A percentile compares a stretch with the other conserved stretches of the same genome.
Evolutionary conservation across 2,329 filamentous ascomycete genomes (phyloP).

Genomic region (Rosellinia necatrix): DNA sequence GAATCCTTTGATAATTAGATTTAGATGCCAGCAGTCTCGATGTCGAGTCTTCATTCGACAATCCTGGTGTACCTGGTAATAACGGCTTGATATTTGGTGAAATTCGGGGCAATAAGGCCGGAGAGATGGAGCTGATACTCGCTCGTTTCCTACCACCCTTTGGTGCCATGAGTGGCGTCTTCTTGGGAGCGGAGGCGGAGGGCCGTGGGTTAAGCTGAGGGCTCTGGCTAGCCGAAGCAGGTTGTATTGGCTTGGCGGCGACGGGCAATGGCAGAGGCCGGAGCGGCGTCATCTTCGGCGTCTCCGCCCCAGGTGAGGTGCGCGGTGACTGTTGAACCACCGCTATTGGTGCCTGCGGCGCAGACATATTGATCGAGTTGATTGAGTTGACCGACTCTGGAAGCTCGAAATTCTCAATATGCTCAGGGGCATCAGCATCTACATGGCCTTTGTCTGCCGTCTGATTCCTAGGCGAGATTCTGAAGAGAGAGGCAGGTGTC

Average conservation of each 20-base stretch:
- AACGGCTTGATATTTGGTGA: constrained; percentile 94
- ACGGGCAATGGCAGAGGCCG: constrained; percentile 56
- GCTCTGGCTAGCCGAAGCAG: constrained; percentile 65
- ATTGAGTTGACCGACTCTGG: constrained; percentile 76
- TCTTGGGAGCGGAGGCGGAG: constrained; percentile 50
- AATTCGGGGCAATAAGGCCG: constrained; percentile 84
- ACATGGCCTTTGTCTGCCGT: constrained; percentile 48
- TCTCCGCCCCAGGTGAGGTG: constrained; percentile 44
- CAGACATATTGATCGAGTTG: constrained; percentile 61
- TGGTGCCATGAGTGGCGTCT: constrained; percentile 60
- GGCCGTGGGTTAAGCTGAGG: constrained; percentile 64
- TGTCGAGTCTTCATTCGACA: constrained; percentile 62
- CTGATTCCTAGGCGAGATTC: constrained; percentile 62
- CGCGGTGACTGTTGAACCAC: constrained; percentile 56
- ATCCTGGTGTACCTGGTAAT: constrained; percentile 64
- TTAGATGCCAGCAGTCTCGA: constrained; percentile 86
- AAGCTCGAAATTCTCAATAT: constrained; percentile 65
- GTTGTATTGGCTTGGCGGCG: constrained; percentile 47
- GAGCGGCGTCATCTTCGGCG: constrained; percentile 56
- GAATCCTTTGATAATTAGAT: constrained; percentile 96
- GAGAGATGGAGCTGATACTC: constrained; percentile 76
- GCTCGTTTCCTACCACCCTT: constrained; percentile 70
- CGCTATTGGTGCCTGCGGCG: constrained; percentile 53
- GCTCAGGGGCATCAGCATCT: constrained; percentile 53
- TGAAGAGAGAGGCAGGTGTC: constrained; percentile 89